A percentile compares a stretch with the other conserved stretches of the same genome.
phyloP scores from a whole-genome alignment of 1,139 yeast species.

The Suhomyces terraborum region DNA sequence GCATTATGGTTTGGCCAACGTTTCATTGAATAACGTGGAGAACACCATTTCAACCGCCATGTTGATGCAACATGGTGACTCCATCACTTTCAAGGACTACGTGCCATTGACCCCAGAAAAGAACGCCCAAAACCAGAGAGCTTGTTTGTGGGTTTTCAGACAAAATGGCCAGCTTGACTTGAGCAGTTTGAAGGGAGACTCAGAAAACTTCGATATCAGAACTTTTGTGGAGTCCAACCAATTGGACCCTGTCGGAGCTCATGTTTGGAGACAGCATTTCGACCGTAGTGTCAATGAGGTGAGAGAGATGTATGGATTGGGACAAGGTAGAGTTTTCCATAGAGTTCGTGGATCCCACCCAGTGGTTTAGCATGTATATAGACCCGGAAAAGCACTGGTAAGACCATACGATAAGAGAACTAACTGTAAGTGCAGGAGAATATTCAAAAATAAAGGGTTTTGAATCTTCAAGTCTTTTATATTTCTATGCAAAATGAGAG shows the following conservation, averaged over 20 bases:
- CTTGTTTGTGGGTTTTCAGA: conserved; percentile 87
- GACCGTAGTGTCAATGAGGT: conserved; percentile 73
- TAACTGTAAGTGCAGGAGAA: too few relatives aligned
- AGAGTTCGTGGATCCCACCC: conserved; percentile 46
- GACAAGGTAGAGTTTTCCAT: conserved; percentile 72
- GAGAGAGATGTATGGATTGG: conserved; percentile 71
- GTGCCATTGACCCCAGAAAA: conserved; percentile 88
- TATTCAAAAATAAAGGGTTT: too few relatives aligned
- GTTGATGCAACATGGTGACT: conserved; percentile 40
- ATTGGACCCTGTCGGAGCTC: conserved; percentile 83
- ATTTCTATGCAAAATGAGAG: too few relatives aligned
- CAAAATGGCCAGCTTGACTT: conserved; percentile 43
- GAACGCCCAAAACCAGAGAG: conserved; percentile 80
- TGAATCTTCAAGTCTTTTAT: too few relatives aligned
- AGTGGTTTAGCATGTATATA: conserved; percentile 12
- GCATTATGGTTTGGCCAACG: conserved; percentile 77
- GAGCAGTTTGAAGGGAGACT: conserved; percentile 16
- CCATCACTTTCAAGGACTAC: conserved; percentile 57
- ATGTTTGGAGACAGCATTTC: conserved; percentile 84
- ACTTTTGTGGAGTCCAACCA: conserved; percentile 55
- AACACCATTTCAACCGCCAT: conserved; percentile 58
- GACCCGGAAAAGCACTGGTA: conserved; percentile 1
- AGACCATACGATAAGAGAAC: too few relatives aligned
- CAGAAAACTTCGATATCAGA: conserved; percentile 71
- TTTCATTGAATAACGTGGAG: conserved; percentile 60